These are phyloP conservation scores for Debaryomyces fabryi DNA, from an alignment of 1,139 yeast genomes.

Conservation along the genomic window DNA sequence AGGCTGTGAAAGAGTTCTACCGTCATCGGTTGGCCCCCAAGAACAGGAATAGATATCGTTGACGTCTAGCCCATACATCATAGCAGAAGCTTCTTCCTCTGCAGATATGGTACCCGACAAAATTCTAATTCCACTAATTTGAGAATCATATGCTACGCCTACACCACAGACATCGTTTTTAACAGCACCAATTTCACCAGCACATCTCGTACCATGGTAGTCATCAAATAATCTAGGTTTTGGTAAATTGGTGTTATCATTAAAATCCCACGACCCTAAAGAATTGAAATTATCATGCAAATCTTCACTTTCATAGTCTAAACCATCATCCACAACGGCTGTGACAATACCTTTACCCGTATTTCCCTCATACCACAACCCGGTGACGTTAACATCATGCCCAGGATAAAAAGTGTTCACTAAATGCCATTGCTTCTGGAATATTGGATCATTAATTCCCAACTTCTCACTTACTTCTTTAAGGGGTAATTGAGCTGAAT, in stretches of 20 bases:
- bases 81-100: slow-evolving; percentile 89
- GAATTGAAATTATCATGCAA: slow-evolving; percentile 68
- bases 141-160: slow-evolving; percentile 88
- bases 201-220: slow-evolving; percentile 96
- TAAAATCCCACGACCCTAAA: slow-evolving; percentile 89
- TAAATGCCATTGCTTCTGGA: slow-evolving; percentile 87
- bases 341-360: slow-evolving; percentile 84
- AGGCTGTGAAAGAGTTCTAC: slow-evolving; percentile 83
- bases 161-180: slow-evolving; percentile 89
- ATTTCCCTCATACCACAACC: slow-evolving; percentile 79
- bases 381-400: slow-evolving; percentile 83
- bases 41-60: slow-evolving; percentile 96
- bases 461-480: slow-evolving; percentile 54
- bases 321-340: slow-evolving; percentile 93
- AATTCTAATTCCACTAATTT: slow-evolving; percentile 89
- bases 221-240: slow-evolving; percentile 82
- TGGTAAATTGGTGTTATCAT: slow-evolving; percentile 74
- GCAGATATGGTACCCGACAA: slow-evolving; percentile 77
- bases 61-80: slow-evolving; percentile 74
- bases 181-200: slow-evolving; percentile 94
- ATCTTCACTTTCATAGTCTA: slow-evolving; percentile 80
- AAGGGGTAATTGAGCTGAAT: slow-evolving; percentile 49
- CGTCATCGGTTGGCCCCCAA: slow-evolving; percentile 99
- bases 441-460: slow-evolving; percentile 77
- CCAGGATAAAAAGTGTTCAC: slow-evolving; percentile 73